phyloP scores from a whole-genome alignment of 495 filamentous ascomycete genomes.

The Aspergillus diversus region DNA sequence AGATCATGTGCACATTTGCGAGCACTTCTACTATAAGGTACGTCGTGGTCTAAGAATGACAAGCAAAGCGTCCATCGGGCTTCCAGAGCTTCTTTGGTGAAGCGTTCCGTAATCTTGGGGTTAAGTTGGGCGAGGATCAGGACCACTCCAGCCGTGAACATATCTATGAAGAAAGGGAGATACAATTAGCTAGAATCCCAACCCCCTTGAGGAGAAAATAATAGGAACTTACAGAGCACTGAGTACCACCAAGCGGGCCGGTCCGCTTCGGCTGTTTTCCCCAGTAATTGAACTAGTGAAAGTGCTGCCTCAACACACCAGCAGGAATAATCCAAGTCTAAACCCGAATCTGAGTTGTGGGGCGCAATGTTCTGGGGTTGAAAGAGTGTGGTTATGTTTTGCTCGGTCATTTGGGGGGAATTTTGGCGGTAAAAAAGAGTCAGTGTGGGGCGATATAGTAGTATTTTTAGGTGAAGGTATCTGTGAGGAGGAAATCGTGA shows the following conservation, averaged over 20 bases:
- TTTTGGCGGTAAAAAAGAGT: constrained; percentile 39
- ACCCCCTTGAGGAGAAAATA: background rate
- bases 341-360: background rate
- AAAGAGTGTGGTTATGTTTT: background rate
- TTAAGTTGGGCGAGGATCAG: constrained; percentile 26
- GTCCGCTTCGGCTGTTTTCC: background rate
- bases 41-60: constrained; percentile 6
- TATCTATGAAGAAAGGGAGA: constrained; percentile 28
- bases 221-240: constrained; percentile 39
- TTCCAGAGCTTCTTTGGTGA: background rate
- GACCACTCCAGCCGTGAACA: constrained; percentile 46
- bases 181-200: background rate
- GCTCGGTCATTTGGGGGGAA: constrained; percentile 8
- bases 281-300: background rate
- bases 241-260: constrained; percentile 48
- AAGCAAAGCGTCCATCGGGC: constrained; percentile 2
- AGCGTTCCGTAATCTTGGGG: background rate
- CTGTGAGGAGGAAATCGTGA: constrained; percentile 24
- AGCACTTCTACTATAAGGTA: constrained; percentile 2
- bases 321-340: background rate
- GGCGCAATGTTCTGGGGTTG: background rate
- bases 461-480: constrained; percentile 46
- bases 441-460: constrained; percentile 53
- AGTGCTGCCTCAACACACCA: constrained; percentile 7
- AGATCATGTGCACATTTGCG: constrained; percentile 3